These are phyloP conservation scores for Penicillium sp. DNA, from an alignment of 2,329 filamentous ascomycete species.

Conservation along the genomic window DNA sequence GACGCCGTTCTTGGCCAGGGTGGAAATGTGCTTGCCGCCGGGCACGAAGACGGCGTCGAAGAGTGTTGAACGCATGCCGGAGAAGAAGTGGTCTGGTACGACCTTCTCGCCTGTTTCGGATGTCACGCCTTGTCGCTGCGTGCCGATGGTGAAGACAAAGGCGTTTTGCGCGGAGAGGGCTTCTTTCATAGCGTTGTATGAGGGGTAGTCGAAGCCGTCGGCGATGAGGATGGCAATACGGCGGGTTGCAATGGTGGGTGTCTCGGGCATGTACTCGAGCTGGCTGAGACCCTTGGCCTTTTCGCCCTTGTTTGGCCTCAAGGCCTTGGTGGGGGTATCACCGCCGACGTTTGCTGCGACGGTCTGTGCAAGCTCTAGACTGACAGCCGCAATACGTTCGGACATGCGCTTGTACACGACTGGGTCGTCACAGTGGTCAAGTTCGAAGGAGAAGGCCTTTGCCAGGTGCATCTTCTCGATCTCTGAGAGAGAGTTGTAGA, in stretches of 20 bases:
- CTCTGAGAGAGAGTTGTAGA: slow-evolving; percentile 35
- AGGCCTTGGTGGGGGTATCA: slow-evolving; percentile 51
- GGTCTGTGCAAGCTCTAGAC: slow-evolving; percentile 61
- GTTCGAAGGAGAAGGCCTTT: slow-evolving; percentile 38
- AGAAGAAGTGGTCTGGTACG: slow-evolving; percentile 69
- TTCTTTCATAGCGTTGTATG: slow-evolving; percentile 61
- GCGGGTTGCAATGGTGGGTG: slow-evolving; percentile 64
- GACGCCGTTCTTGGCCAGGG: slow-evolving; percentile 64
- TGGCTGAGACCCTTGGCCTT: slow-evolving; percentile 60
- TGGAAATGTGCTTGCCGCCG: slow-evolving; percentile 59
- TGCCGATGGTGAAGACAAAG: slow-evolving; percentile 66
- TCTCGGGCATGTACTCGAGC: slow-evolving; percentile 58
- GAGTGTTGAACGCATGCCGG: slow-evolving; percentile 70
- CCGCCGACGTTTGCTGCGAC: slow-evolving; percentile 71
- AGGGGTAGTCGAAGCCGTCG: slow-evolving; percentile 66
- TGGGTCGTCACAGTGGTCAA: slow-evolving; percentile 62
- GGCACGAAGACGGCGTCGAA: slow-evolving; percentile 76
- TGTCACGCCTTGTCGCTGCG: slow-evolving; percentile 61
- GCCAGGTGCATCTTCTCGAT: slow-evolving; percentile 34
- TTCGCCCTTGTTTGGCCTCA: slow-evolving; percentile 60
- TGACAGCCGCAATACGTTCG: slow-evolving; percentile 64
- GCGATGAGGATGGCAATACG: slow-evolving; percentile 70
- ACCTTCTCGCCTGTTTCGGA: slow-evolving; percentile 57
- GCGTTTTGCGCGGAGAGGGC: slow-evolving; percentile 60
- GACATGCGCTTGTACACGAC: slow-evolving; percentile 70